Evolutionary conservation across 345 rosid genomes (phyloP), one percentile per base, ranked within the genome.

Genomic region (Iberis pinnata): DNA sequence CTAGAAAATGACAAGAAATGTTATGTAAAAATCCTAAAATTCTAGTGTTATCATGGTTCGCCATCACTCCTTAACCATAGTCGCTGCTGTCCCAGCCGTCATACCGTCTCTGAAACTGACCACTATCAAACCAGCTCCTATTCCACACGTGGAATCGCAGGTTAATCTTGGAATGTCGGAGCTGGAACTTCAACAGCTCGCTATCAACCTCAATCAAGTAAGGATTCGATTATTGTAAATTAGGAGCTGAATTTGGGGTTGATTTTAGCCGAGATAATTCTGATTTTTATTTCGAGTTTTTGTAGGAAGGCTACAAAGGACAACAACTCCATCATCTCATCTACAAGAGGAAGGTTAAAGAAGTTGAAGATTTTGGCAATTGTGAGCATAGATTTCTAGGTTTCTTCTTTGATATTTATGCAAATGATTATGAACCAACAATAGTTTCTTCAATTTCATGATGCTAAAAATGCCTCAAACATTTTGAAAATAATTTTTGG

Each of bases 91-190:
- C 29, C 37, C 61, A 7, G 32, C 74, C 40, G 58, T 17, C 35
- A 42, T 38, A 19, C 61, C 73, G 36, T 58, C 80, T 32, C 67
- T 70, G 10, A 48, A 55, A 42, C 75, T 61, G 18, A 45, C 72
- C 16, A 18, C 73, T 14, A 13, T 68, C 36, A 64, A 56, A 65
- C 58, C 60, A 14, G 54, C 60, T 7, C 84, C 85, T 43, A 42
- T 77, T 12, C 49, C 81, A 11, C 83, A 66, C 66, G 72, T 76
- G 33, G 75, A 82, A 65, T 50, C 90, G 7, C 70, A 56, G 52
- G 95, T 81, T 49, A 97, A 88, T 39, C 85, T 88, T 25, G 99
- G 95, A 66, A 78, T 85, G 94, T 77, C 95, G 4, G 97, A 88
- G 62, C 73, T 72, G 17, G 95, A 92, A 68, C 95, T 92, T 59